A percentile compares a stretch with the other conserved stretches of the same genome.
These are phyloP conservation scores for Thelonectria olida DNA, from an alignment of 2,329 filamentous ascomycete species.

Conservation along the genomic window DNA sequence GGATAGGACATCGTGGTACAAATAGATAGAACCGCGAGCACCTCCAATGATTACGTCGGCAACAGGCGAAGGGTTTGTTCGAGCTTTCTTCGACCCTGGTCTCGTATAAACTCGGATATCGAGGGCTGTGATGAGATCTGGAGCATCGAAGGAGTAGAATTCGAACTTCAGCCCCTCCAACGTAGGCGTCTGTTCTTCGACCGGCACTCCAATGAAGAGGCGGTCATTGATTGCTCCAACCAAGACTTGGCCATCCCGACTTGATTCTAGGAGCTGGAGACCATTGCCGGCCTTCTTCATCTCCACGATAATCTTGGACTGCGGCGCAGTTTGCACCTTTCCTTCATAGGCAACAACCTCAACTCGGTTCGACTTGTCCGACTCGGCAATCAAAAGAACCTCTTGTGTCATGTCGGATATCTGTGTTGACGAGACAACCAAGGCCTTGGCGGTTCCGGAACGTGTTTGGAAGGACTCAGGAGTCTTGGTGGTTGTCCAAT, in stretches of 20 bases:
- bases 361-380: conserved; percentile 44
- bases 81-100: conserved; percentile 33
- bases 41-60: conserved; percentile 85
- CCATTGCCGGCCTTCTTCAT: conserved; percentile 48
- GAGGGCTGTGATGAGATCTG: conserved; percentile 72
- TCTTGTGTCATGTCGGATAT: conserved; percentile 51
- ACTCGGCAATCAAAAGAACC: conserved; percentile 58
- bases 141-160: conserved; percentile 66
- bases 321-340: conserved; percentile 38
- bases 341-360: conserved; percentile 59
- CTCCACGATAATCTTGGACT: conserved; percentile 48
- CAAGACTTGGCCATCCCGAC: conserved; percentile 66
- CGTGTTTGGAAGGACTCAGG: conserved; percentile 52
- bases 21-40: conserved; percentile 77
- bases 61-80: conserved; percentile 45
- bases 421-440: conserved; percentile 53
- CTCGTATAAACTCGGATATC: conserved; percentile 63
- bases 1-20: conserved; percentile 80
- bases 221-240: conserved; percentile 51
- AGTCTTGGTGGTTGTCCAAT: conserved; percentile 62
- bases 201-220: conserved; percentile 47
- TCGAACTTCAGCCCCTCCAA: conserved; percentile 55
- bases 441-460: conserved; percentile 56
- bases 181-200: conserved; percentile 29
- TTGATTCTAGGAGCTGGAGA: conserved; percentile 55